Conservation (phyloP, 768 basidiomycete genomes). For the Suillus discolor region DNA sequence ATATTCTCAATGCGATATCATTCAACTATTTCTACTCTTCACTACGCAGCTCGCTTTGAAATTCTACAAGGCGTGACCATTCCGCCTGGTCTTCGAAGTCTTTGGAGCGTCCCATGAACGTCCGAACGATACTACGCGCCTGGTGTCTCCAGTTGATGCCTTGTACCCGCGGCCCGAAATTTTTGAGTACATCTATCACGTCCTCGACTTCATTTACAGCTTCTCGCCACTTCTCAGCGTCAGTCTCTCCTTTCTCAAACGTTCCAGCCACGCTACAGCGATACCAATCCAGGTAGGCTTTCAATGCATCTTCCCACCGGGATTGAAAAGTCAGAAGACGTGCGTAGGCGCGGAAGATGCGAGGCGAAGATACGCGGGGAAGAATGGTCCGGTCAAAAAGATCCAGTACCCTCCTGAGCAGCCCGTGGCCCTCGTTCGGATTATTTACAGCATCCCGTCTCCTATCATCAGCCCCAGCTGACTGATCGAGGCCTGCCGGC, state of each 20-base stretch:
- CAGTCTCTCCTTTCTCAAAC: constrained; percentile 68
- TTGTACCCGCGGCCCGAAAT: constrained; percentile 74
- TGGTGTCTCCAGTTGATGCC: constrained; percentile 81
- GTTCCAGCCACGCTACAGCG: constrained; percentile 63
- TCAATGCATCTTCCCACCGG: constrained; percentile 75
- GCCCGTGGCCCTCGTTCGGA: constrained; percentile 67
- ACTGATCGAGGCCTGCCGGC: constrained; percentile 41
- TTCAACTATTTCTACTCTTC: constrained; percentile 15
- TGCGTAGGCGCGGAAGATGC: constrained; percentile 84
- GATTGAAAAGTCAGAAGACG: constrained; percentile 75
- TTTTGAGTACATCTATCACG: constrained; percentile 78
- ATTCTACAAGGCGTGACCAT: constrained; percentile 66
- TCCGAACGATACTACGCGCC: constrained; percentile 82
- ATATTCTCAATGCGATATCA: neutral
- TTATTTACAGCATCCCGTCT: constrained; percentile 32
- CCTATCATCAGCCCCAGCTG: constrained; percentile 24
- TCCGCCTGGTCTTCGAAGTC: constrained; percentile 91
- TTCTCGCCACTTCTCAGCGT: constrained; percentile 69
- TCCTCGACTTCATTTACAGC: constrained; percentile 82
- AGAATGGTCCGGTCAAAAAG: constrained; percentile 81
- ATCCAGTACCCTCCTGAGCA: constrained; percentile 65
- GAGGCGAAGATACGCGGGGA: constrained; percentile 75
- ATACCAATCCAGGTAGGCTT: constrained; percentile 86
- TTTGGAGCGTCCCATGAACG: constrained; percentile 84
- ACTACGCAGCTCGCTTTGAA: constrained; percentile 41